Evolutionary conservation across 495 filamentous ascomycete genomes (phyloP).

Genomic region (Tuber microsphaerosporum): DNA sequence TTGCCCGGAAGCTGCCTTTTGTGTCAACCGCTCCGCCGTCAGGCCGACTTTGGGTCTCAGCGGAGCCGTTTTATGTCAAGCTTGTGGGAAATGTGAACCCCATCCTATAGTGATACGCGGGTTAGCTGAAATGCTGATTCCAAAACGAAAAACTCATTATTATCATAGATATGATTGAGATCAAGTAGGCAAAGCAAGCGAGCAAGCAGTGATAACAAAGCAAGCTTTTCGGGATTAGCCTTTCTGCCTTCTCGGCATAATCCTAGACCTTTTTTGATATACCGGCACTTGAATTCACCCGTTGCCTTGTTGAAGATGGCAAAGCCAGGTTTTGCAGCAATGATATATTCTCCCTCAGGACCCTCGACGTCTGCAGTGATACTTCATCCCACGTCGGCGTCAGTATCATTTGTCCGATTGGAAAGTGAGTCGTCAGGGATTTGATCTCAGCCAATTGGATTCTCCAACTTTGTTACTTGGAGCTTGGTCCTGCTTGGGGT

Average conservation of each 20-base stretch:
- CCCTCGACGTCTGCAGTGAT: conserved; percentile 78
- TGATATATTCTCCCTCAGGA: conserved; percentile 55
- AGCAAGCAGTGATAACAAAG: background rate
- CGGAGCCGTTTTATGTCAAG: conserved; percentile 34
- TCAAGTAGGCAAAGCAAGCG: background rate
- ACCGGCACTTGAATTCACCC: conserved; percentile 49
- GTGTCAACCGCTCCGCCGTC: conserved; percentile 82
- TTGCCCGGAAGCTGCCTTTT: conserved; percentile 77
- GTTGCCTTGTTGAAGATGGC: conserved; percentile 65
- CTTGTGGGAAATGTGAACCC: conserved; percentile 43
- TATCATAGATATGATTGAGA: background rate
- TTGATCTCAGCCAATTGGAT: conserved; percentile 52
- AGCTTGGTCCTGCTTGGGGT: conserved; percentile 58
- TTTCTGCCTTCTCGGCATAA: conserved; percentile 24
- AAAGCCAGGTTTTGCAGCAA: conserved; percentile 74
- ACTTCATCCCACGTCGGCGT: conserved; percentile 41
- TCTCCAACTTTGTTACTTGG: conserved; percentile 61
- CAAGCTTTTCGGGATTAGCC: conserved; percentile 43
- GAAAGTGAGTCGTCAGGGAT: conserved; percentile 12
- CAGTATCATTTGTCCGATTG: conserved; percentile 8
- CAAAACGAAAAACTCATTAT: background rate
- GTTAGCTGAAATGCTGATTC: background rate
- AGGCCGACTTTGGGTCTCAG: conserved; percentile 47
- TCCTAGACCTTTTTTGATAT: conserved; percentile 56
- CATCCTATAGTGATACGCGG: conserved; percentile 45